Percentiles rank a stretch among this genome's conserved stretches.
Conservation (phyloP, 208 protist genomes). For the Lotmaria passim region DNA sequence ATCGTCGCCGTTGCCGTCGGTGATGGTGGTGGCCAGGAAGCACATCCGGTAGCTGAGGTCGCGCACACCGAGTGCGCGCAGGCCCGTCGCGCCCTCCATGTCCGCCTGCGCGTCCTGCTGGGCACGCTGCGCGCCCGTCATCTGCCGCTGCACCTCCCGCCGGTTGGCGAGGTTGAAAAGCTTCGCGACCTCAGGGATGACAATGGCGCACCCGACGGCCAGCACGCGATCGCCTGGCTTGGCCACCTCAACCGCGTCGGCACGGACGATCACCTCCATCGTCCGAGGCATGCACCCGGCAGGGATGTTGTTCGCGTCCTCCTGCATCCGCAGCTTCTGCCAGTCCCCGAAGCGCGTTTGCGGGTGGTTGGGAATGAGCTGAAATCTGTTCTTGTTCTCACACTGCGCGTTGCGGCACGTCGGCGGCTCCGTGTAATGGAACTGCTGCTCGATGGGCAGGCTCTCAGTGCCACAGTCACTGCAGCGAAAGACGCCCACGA, state of each 20-base stretch:
- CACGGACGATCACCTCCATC: slow-evolving; percentile 98
- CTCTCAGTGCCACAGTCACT: slow-evolving; percentile 94
- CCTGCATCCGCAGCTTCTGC: slow-evolving; percentile 98
- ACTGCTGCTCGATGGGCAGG: slow-evolving; percentile 96
- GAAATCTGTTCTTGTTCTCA: slow-evolving; percentile 92
- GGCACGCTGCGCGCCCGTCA: slow-evolving; percentile 75
- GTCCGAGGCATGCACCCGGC: slow-evolving; percentile 96
- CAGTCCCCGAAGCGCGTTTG: slow-evolving; percentile 97
- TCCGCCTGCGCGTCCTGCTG: slow-evolving; percentile 85
- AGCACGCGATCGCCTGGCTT: slow-evolving; percentile 98
- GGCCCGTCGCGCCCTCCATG: slow-evolving; percentile 94
- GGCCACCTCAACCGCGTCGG: slow-evolving; percentile 97
- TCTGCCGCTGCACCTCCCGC: slow-evolving; percentile 87
- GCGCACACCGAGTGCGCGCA: slow-evolving; percentile 97
- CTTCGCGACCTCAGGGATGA: slow-evolving; percentile 98
- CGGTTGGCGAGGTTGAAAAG: slow-evolving; percentile 87
- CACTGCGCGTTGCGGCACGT: slow-evolving; percentile 91
- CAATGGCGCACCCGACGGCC: slow-evolving; percentile 97
- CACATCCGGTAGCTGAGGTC: slow-evolving; percentile 98
- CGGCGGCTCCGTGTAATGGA: slow-evolving; percentile 98
- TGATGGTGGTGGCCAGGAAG: slow-evolving; percentile 97
- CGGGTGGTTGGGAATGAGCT: slow-evolving; percentile 84
- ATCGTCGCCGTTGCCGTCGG: slow-evolving; percentile 78
- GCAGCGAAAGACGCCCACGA: slow-evolving; percentile 97
- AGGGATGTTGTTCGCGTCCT: slow-evolving; percentile 96